Percentiles rank a stretch among this genome's conserved stretches.
Evolutionary conservation across 371 early-diverging fungal species (phyloP).

Genomic region (Blastocladiella emersonii): DNA sequence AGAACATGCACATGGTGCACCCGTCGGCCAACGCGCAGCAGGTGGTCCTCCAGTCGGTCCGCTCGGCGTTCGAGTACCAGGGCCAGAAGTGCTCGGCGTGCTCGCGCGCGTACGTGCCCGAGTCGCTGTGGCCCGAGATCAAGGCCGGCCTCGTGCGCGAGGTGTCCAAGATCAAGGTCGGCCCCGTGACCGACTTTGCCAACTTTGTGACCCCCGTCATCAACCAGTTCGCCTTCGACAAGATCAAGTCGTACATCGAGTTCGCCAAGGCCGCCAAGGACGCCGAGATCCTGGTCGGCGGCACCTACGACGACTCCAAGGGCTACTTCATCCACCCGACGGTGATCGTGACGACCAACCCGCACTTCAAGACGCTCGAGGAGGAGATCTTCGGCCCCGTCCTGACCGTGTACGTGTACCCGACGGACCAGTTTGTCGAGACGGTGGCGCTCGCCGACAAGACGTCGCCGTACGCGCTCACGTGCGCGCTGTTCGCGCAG

Average conservation of each 20-base stretch:
- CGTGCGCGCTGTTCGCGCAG: slow-evolving; percentile 75
- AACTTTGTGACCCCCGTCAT: slow-evolving; percentile 75
- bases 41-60: slow-evolving; percentile 64
- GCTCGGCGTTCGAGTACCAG: slow-evolving; percentile 91
- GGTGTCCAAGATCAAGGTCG: slow-evolving; percentile 63
- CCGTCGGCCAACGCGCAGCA: slow-evolving; percentile 31
- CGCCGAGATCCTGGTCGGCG: slow-evolving; percentile 64
- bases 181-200: slow-evolving; percentile 61
- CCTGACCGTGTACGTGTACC: slow-evolving; percentile 85
- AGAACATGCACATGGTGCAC: slow-evolving; percentile 95
- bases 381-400: slow-evolving; percentile 97
- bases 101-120: slow-evolving; percentile 80
- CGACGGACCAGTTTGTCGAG: slow-evolving; percentile 59
- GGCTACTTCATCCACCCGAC: slow-evolving; percentile 93
- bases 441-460: slow-evolving; percentile 55
- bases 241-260: slow-evolving; percentile 79
- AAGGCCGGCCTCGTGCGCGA: slow-evolving; percentile 45
- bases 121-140: slow-evolving; percentile 63
- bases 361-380: slow-evolving; percentile 67
- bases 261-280: slow-evolving; percentile 44
- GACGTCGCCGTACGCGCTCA: slow-evolving; percentile 78
- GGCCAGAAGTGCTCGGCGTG: slow-evolving; percentile 97
- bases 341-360: slow-evolving; percentile 72
- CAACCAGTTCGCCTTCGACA: slow-evolving; percentile 82
- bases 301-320: slow-evolving; percentile 58